phyloP scores from a whole-genome alignment of 345 rosid genomes.

The Laguncularia racemosa region DNA sequence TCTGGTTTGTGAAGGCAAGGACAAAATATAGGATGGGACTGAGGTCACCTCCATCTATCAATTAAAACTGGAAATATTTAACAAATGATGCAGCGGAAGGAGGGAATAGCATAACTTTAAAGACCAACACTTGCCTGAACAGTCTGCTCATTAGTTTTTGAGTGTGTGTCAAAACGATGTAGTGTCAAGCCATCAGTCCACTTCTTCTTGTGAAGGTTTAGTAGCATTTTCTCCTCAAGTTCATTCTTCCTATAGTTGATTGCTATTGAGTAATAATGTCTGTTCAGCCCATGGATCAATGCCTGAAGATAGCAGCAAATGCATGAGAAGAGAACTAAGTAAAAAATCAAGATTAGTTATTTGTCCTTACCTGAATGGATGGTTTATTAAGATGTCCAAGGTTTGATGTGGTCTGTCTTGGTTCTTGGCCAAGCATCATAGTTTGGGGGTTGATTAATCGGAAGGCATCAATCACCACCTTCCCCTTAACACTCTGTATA shows the following conservation, averaged over 20 bases:
- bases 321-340: constrained; percentile 11
- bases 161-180: constrained; percentile 76
- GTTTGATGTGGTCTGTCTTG: constrained; percentile 96
- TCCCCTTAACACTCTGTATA: constrained; percentile 95
- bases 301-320: constrained; percentile 43
- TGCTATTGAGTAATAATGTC: constrained; percentile 97
- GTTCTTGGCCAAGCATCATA: constrained; percentile 99
- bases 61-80: no score
- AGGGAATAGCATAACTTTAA: no score
- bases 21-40: no score
- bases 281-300: constrained; percentile 92
- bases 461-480: constrained; percentile 98
- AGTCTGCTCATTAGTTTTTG: constrained; percentile 86
- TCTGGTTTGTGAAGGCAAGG: no score
- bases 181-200: constrained; percentile 99
- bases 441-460: constrained; percentile 96
- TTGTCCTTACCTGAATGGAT: constrained; percentile 74
- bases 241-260: constrained; percentile 96
- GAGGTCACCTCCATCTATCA: no score
- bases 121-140: constrained; percentile 58
- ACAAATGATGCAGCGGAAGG: no score
- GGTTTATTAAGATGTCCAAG: constrained; percentile 98
- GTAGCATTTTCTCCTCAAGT: constrained; percentile 96
- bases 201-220: constrained; percentile 97
- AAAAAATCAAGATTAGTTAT: background rate